phyloP scores from a whole-genome alignment of 495 filamentous ascomycete species.

The Talaromyces nanjingensis region DNA sequence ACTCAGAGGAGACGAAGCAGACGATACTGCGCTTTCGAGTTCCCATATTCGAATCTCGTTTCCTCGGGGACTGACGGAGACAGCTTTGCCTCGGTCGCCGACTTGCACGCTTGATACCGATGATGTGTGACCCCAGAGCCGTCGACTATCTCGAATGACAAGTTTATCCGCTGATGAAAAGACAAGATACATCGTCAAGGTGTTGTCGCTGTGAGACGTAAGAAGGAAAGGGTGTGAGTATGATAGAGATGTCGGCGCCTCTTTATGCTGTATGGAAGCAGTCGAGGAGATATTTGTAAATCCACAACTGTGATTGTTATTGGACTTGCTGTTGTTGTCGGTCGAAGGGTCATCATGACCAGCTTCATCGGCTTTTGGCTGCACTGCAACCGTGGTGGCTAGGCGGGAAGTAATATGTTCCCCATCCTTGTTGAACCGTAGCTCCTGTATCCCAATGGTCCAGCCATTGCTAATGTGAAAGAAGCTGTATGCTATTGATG shows the following conservation, averaged over 20 bases:
- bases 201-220: slow-evolving; percentile 85
- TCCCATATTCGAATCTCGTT: slow-evolving; percentile 94
- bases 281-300: not conserved
- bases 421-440: slow-evolving; percentile 53
- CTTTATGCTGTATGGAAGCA: slow-evolving; percentile 29
- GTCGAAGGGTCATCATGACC: not conserved
- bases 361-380: slow-evolving; percentile 12
- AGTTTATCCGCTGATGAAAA: slow-evolving; percentile 62
- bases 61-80: slow-evolving; percentile 75
- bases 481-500: slow-evolving; percentile 76
- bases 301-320: not conserved
- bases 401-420: slow-evolving; percentile 50
- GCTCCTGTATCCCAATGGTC: slow-evolving; percentile 85
- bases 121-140: slow-evolving; percentile 92
- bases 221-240: slow-evolving; percentile 92
- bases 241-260: slow-evolving; percentile 64
- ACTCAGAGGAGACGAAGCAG: slow-evolving; percentile 13
- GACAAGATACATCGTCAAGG: slow-evolving; percentile 78
- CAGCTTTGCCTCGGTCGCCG: slow-evolving; percentile 78
- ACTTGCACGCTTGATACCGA: slow-evolving; percentile 83
- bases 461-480: slow-evolving; percentile 57
- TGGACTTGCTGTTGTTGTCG: slow-evolving; percentile 4
- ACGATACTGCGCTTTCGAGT: slow-evolving; percentile 64
- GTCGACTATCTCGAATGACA: slow-evolving; percentile 64
- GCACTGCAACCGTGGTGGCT: slow-evolving; percentile 38